Evolutionary conservation across 2,329 filamentous ascomycete species (phyloP).

Genomic region (Penicillium sp.): DNA sequence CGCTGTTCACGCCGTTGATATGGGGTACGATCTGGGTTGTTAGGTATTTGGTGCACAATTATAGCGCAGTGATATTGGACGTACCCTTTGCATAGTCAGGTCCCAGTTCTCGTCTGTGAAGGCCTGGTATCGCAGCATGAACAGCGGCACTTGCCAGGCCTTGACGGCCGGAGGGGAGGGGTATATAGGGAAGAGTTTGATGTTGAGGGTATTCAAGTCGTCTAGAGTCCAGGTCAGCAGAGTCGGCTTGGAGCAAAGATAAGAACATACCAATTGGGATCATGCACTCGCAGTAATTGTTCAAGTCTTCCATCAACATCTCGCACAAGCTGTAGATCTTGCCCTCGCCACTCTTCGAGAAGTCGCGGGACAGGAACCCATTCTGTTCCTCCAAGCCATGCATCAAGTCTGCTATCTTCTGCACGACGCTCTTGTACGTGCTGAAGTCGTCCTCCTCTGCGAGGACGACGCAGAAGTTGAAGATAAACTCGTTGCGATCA

Average conservation of each 20-base stretch:
- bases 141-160: slow-evolving; percentile 87
- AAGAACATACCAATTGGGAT: slow-evolving; percentile 77
- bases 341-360: slow-evolving; percentile 48
- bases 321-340: slow-evolving; percentile 73
- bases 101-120: slow-evolving; percentile 60
- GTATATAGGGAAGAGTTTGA: slow-evolving; percentile 90
- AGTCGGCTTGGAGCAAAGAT: background rate
- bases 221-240: slow-evolving; percentile 53
- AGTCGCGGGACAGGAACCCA: slow-evolving; percentile 65
- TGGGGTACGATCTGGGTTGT: slow-evolving; percentile 68
- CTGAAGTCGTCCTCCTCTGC: slow-evolving; percentile 70
- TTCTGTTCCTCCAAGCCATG: slow-evolving; percentile 90
- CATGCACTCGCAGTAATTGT: slow-evolving; percentile 98
- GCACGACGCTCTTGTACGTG: slow-evolving; percentile 81
- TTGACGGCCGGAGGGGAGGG: slow-evolving; percentile 74
- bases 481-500: slow-evolving; percentile 93
- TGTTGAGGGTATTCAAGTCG: slow-evolving; percentile 90
- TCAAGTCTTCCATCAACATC: slow-evolving; percentile 86
- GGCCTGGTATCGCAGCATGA: slow-evolving; percentile 58
- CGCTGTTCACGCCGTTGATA: slow-evolving; percentile 88
- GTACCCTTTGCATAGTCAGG: slow-evolving; percentile 53
- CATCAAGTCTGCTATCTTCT: slow-evolving; percentile 82
- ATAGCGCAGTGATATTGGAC: background rate
- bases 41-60: background rate
- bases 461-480: slow-evolving; percentile 91